Conservation (phyloP, 257 asterid species). For the Hygrophila difformis region DNA sequence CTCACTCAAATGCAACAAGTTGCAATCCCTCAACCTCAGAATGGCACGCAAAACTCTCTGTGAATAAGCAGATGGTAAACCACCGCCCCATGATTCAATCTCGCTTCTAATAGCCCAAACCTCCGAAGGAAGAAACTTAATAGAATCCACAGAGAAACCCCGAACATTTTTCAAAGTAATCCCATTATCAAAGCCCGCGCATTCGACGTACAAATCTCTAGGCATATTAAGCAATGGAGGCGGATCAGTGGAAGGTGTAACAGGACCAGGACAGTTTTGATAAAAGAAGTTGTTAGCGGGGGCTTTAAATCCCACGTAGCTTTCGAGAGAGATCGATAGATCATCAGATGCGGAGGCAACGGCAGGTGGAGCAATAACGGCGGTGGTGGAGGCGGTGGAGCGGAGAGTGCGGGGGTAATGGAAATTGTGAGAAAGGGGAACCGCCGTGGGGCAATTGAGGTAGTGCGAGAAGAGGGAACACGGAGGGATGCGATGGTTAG, state of each 20-base stretch:
- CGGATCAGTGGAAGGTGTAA: constrained; percentile 28
- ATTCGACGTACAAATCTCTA: constrained; percentile 29
- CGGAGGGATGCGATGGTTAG: constrained; percentile 58
- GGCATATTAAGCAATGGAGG: constrained; percentile 49
- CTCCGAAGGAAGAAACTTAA: constrained; percentile 69
- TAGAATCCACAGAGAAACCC: constrained; percentile 12
- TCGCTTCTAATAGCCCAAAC: constrained; percentile 55
- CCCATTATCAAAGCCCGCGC: constrained; percentile 25
- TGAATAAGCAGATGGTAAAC: constrained; percentile 46
- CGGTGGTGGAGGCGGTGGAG: constrained; percentile 16
- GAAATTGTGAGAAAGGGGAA: constrained; percentile 30
- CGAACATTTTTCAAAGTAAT: background rate
- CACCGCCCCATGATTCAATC: constrained; percentile 45
- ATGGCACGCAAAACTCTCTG: constrained; percentile 41
- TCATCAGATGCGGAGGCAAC: background rate
- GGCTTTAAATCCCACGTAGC: constrained; percentile 19
- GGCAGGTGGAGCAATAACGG: background rate
- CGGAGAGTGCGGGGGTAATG: constrained; percentile 39
- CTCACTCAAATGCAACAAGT: constrained; percentile 28
- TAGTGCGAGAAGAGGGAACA: constrained; percentile 71
- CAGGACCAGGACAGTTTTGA: constrained; percentile 67
- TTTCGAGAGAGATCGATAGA: constrained; percentile 46
- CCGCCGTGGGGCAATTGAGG: constrained; percentile 50
- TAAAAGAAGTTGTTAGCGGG: constrained; percentile 38
- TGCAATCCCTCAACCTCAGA: constrained; percentile 26